Evolutionary conservation across 768 basidiomycete genomes (phyloP), one percentile per base, ranked within the genome.

Genomic region (Amanita subjunquillea): DNA sequence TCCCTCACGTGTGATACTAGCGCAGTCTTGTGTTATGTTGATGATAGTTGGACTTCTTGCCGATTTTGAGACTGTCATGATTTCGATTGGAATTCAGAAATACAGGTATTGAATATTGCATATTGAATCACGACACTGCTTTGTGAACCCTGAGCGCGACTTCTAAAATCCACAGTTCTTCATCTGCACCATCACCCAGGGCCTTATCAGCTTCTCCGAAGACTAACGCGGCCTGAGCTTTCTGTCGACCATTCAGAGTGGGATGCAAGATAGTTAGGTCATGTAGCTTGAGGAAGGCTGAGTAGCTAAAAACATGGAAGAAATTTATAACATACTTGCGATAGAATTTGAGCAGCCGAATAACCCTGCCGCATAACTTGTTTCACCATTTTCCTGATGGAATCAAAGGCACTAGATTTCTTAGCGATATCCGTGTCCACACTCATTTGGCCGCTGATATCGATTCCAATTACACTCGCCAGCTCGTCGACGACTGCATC

Each of bases 181-280:
- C 96, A 61, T 99, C 96, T 13, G 90, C 93, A 0, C 96, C 96
- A 57, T 98, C 95, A 58, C 88, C 91, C 22, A 99, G 70, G 0
- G 90, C 91, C 66, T 98, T 98, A 69, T 99, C 96, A 25, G 91
- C 91, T 65, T 96, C 92, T 2, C 91, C 96, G 57, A 99, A 85
- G 3, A 81, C 81, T 17, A 96, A 72, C 2, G 87, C 89, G 55
- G 88, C 87, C 29, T 68, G 67, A 10, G 89, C 79, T 64, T 98
- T 98, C 55, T 90, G 86, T 23, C 82, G 78, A 20, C 86, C 81
- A 13, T 82, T 79, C 49, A 99, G 69, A 1, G 82, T 83, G 4
- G 87, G 87, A 65, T 97, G 84, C n/a, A 80, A 72, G 39, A 94
- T 75, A 51, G 97, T 75, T 20, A 91, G 71, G 61, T 98, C 95